Base-by-base conservation (phyloP, 2,329 filamentous ascomycete species). In the Colletotrichum sublineola region DNA sequence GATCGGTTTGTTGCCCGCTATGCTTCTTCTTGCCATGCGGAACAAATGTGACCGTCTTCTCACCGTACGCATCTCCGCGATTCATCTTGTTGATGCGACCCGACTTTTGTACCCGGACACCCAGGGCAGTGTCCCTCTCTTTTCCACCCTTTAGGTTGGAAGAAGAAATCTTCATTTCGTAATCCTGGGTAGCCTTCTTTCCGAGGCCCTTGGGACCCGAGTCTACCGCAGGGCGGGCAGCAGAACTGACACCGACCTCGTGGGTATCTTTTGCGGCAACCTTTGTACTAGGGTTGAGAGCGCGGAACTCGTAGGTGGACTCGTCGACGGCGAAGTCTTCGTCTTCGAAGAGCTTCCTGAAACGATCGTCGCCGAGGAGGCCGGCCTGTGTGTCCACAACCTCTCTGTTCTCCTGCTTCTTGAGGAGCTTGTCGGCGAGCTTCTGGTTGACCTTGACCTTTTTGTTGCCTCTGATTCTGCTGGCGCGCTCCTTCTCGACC, bases 371-470 rank as follows among this genome's bases (percentile, higher is more conserved):
- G 71, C 90, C 90, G 66, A 99, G 89, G 46, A 97, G 83, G 71
- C 91, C 92, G 74, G 88, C 90, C 75, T 86, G 85, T 65, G 85
- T 84, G 73, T 92, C 90, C 63, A 89, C 85, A 68, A 86, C 84
- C 44, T 85, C 86, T 77, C 89, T 86, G 79, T 86, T 89, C 77
- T 90, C 90, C 77, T 90, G 89, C 75, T 88, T 88, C 79, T 90
- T 89, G 85, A 90, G 90, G 75, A 89, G 89, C 80, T 93, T 94
- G 79, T 96, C 92, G 73, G 93, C 93, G 75, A 93, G 82, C 75
- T 89, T 92, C 79, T 95, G 91, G 81, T 99, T 99, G 84, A 99
- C 95, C 87, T 98, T 98, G 86, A 97, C 93, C 87, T 97, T 98
- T 86, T 97, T 98, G 83, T 92, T 94, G 75, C 96, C 95, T 77